Evolutionary conservation across 2,329 filamentous ascomycete species (phyloP), one percentile per base, ranked within the genome.

Genomic region (Tolypocladium guangdongense): DNA sequence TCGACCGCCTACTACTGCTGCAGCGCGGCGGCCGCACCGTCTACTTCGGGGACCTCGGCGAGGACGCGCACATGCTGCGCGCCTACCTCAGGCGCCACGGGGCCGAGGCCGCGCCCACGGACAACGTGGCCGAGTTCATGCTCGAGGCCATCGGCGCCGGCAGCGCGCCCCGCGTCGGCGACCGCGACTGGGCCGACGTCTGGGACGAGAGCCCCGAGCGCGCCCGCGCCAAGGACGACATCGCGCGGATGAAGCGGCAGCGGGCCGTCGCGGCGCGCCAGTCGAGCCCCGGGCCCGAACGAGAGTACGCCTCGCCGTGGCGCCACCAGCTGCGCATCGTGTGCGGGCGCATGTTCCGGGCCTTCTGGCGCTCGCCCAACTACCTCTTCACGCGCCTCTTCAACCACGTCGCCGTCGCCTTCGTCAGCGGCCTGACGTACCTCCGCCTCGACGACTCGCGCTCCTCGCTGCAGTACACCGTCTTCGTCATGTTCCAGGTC

Each of bases 401-500:
- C 75, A 91, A 87, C 64, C 90, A 95, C 66, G 74, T 92, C 55
- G 80, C 83, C 56, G 87, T 95, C 58, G 85, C 87, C 1, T 64
- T 95, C 16, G 72, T 95, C 53, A 89, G 86, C 0, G 90, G 90
- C 60, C 77, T 95, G 14, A 86, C 86, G 36, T 96, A 87, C 67
- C 74, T 95, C 49, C 80, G 89, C 56, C 80, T 95, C 10, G 84
- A 92, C 64, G 71, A 90, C 62, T 90, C 86, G 2, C 81, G 86
- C 11, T 73, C 84, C 1, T 88, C 86, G 1, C 77, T 96, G 5
- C 90, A 96, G 68, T 88, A 93, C 74, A 84, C 86, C 56, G 80
- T 96, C 57, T 96, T 96, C 69, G 82, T 92, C 68, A 88, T 93
- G 67, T 96, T 96, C 80, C 89, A 95, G 67, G 82, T 90, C 51